Evolutionary conservation across 805 yeast genomes (phyloP).

Genomic region (Candida arabinofermentans): DNA sequence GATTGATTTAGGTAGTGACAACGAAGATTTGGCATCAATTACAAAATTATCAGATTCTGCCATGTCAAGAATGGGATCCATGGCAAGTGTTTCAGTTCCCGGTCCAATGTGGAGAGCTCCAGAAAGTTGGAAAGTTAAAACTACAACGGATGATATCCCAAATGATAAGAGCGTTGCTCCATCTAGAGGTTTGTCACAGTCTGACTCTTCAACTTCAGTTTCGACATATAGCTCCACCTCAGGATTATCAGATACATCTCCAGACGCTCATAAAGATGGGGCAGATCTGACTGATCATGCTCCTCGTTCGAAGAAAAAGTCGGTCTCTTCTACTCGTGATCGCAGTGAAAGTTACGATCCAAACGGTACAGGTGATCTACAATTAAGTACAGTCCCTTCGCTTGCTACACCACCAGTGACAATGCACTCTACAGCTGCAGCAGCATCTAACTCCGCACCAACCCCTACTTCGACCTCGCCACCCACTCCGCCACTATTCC

Average conservation of each 20-base stretch:
- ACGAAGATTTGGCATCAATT: slow-evolving; percentile 17
- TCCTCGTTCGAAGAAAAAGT: background rate
- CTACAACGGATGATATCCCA: slow-evolving; percentile 12
- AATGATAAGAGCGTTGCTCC: slow-evolving; percentile 1
- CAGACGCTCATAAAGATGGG: no score
- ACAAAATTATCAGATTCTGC: slow-evolving; percentile 15
- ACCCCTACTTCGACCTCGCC: no score
- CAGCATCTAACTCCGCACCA: slow-evolving; percentile 9
- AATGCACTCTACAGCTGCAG: slow-evolving; percentile 2
- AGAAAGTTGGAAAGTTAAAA: slow-evolving; percentile 58
- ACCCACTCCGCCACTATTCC: no score
- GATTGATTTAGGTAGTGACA: slow-evolving; percentile 24
- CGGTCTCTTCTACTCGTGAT: background rate
- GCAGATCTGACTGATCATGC: no score
- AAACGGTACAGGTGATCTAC: background rate
- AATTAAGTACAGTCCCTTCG: slow-evolving; percentile 1
- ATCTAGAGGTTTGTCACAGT: slow-evolving; percentile 14
- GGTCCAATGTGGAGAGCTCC: slow-evolving; percentile 48
- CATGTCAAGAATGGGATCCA: slow-evolving; percentile 24
- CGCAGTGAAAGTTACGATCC: background rate
- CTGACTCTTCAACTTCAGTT: slow-evolving; percentile 11
- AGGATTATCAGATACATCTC: no score
- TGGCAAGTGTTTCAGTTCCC: slow-evolving; percentile 13
- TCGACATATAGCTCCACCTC: slow-evolving; percentile 8
- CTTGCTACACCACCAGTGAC: slow-evolving; percentile 2